Conservation (phyloP, 2,329 filamentous ascomycete genomes). For the Phaeomoniella chlamydospora region DNA sequence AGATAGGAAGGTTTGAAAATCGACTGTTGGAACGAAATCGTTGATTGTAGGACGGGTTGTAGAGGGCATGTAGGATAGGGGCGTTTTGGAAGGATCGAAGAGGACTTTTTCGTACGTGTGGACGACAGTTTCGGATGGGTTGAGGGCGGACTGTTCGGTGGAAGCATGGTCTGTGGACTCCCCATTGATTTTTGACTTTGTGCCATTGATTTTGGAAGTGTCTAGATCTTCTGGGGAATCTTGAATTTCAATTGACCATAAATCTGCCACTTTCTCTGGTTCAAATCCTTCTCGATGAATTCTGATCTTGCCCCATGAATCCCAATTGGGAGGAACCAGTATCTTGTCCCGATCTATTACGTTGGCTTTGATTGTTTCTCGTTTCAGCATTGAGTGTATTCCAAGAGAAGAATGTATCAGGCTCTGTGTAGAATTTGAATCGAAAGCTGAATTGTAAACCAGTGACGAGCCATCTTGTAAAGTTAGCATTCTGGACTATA, state of each 20-base stretch:
- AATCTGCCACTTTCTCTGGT: conserved; percentile 69
- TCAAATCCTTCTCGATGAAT: conserved; percentile 86
- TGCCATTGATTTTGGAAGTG: conserved; percentile 12
- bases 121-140: conserved; percentile 7
- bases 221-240: conserved; percentile 22
- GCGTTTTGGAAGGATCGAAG: conserved; percentile 1
- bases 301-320: conserved; percentile 94
- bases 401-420: conserved; percentile 75
- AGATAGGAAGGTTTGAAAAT: conserved; percentile 64
- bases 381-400: conserved; percentile 69
- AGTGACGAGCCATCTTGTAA: conserved; percentile 62
- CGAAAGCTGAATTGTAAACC: conserved; percentile 68
- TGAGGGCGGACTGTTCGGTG: not conserved
- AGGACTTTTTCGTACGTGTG: conserved; percentile 8
- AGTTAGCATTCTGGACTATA: conserved; percentile 6
- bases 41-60: conserved; percentile 16
- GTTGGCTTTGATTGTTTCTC: conserved; percentile 70
- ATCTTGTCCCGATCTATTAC: conserved; percentile 92
- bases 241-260: conserved; percentile 76
- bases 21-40: conserved; percentile 34
- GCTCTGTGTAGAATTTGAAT: conserved; percentile 61
- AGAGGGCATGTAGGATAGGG: conserved; percentile 4
- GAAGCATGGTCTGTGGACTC: conserved; percentile 6
- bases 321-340: conserved; percentile 90
- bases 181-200: conserved; percentile 14